Evolutionary conservation across 2,329 filamentous ascomycete species (phyloP).

Genomic region (Ophiostoma sp.): DNA sequence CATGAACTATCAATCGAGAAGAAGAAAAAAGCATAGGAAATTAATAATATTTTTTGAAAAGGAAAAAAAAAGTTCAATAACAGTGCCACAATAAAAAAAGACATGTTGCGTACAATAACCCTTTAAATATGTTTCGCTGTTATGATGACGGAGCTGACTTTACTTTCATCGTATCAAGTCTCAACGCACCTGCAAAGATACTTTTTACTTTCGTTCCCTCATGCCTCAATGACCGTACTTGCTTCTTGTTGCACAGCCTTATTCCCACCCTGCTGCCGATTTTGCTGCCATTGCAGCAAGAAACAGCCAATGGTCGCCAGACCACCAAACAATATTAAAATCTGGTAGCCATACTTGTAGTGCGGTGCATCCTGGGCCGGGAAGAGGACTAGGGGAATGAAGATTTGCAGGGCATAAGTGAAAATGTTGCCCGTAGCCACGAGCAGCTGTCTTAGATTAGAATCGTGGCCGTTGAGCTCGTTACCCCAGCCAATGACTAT

Average conservation of each 20-base stretch:
- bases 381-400: conserved; percentile 36
- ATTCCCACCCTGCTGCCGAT: not conserved
- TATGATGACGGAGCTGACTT: no score
- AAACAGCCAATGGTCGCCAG: conserved; percentile 31
- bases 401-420: conserved; percentile 29
- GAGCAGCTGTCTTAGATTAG: conserved; percentile 30
- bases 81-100: no score
- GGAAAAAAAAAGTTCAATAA: no score
- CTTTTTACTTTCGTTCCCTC: no score
- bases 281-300: conserved; percentile 25
- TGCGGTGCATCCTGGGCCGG: conserved; percentile 40
- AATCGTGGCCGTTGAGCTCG: conserved; percentile 29
- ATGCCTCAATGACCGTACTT: not conserved
- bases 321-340: conserved; percentile 38
- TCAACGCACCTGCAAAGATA: no score
- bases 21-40: no score
- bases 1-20: no score
- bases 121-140: no score
- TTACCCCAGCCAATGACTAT: conserved; percentile 33
- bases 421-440: conserved; percentile 31
- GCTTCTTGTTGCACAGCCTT: not conserved
- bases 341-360: conserved; percentile 40
- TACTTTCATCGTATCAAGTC: no score
- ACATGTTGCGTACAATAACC: no score
- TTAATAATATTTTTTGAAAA: no score